Evolutionary conservation across 192 early-diverging fungal species (phyloP).

Genomic region (Rhizoclosmatium sp.): DNA sequence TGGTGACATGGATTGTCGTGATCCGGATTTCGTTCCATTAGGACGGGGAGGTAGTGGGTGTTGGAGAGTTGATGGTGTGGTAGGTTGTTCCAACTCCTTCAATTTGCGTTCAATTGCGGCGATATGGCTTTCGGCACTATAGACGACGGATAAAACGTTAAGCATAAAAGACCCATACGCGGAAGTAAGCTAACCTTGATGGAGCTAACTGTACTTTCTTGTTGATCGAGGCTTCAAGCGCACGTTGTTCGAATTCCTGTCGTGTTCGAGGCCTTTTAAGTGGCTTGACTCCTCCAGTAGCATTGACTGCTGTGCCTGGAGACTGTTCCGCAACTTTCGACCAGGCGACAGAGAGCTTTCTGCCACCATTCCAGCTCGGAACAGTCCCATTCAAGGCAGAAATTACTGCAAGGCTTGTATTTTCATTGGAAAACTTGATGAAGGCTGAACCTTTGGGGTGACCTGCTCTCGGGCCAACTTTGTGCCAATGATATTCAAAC

Average conservation of each 20-base stretch:
- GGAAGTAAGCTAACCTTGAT: background rate
- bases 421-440: conserved; percentile 14
- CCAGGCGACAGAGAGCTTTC: conserved; percentile 25
- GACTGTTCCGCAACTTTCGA: background rate
- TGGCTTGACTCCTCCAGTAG: background rate
- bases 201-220: conserved; percentile 14
- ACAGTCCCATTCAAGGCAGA: conserved; percentile 13
- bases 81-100: conserved; percentile 8
- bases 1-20: too few relatives aligned
- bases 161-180: too few relatives aligned
- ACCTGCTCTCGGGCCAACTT: conserved; percentile 9
- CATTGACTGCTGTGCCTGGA: too few relatives aligned
- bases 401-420: background rate
- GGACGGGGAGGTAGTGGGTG: too few relatives aligned
- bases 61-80: too few relatives aligned
- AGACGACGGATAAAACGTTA: background rate
- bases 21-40: too few relatives aligned
- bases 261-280: conserved; percentile 16
- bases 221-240: conserved; percentile 11
- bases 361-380: conserved; percentile 20
- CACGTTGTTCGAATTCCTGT: conserved; percentile 19
- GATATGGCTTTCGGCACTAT: conserved; percentile 7
- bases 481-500: conserved; percentile 32
- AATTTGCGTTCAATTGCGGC: conserved; percentile 29
- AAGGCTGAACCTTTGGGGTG: conserved; percentile 33